These are phyloP conservation scores for Aspergillus indologenus DNA, from an alignment of 495 filamentous ascomycete genomes.

Conservation along the genomic window DNA sequence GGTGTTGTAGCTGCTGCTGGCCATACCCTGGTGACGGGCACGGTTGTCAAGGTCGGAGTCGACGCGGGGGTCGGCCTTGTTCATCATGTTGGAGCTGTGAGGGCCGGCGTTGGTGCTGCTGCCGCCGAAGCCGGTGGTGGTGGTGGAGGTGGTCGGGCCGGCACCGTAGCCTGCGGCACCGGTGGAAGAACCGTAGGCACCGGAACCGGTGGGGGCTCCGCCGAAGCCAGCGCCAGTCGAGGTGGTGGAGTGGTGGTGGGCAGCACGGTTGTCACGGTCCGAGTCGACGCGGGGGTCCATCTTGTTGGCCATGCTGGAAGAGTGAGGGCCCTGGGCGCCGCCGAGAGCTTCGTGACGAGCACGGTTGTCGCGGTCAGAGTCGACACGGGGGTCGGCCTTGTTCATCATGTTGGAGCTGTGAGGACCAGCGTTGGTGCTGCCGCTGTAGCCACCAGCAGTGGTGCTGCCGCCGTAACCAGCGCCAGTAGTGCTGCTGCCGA, in stretches of 20 bases:
- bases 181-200: conserved; percentile 15
- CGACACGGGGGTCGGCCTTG: conserved; percentile 50
- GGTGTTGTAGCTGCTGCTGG: not conserved
- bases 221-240: conserved; percentile 2
- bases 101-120: conserved; percentile 13
- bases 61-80: conserved; percentile 6
- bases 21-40: not conserved
- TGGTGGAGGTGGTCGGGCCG: conserved; percentile 12
- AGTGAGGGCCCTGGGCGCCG: conserved; percentile 4
- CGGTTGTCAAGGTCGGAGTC: conserved; percentile 1
- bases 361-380: conserved; percentile 22
- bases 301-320: conserved; percentile 22
- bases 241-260: not conserved
- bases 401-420: conserved; percentile 45
- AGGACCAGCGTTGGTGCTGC: conserved; percentile 27
- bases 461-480: conserved; percentile 3
- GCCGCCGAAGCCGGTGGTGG: not conserved
- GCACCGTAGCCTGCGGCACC: conserved; percentile 18
- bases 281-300: conserved; percentile 26
- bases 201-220: not conserved
- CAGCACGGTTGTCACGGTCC: conserved; percentile 32
- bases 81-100: conserved; percentile 9
- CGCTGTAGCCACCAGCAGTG: conserved; percentile 21
- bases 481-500: too few species aligned
- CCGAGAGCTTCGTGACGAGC: conserved; percentile 7